Percentiles rank a stretch among this genome's conserved stretches.
phyloP scores from a whole-genome alignment of 495 filamentous ascomycete species.

The Pseudoneurospora amorphoporcata region DNA sequence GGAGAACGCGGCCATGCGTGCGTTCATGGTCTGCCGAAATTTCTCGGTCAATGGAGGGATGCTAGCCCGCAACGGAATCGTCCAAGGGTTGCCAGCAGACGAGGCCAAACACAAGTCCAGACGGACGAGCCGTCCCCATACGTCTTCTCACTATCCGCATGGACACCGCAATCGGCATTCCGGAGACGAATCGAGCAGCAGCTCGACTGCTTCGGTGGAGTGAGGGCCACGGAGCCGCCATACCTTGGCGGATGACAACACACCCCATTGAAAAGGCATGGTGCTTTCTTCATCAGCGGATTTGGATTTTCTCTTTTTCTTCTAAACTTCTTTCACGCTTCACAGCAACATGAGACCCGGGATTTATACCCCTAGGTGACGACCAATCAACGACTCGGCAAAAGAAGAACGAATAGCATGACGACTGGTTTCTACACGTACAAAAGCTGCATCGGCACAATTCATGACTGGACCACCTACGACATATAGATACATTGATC shows the following conservation, averaged over 20 bases:
- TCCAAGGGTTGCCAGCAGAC: constrained; percentile 74
- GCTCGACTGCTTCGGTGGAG: constrained; percentile 46
- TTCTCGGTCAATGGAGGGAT: constrained; percentile 98
- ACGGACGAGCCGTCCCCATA: constrained; percentile 34
- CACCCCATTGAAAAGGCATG: constrained; percentile 1
- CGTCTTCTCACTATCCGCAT: constrained; percentile 31
- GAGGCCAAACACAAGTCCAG: constrained; percentile 37
- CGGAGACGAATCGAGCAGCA: constrained; percentile 45
- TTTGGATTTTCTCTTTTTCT: constrained; percentile 15
- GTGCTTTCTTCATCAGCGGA: neutral
- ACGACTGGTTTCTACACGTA: neutral
- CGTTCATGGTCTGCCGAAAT: constrained; percentile 96
- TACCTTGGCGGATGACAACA: neutral
- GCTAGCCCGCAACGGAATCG: constrained; percentile 67
- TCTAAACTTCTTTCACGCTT: constrained; percentile 42
- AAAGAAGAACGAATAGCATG: neutral
- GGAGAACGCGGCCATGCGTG: constrained; percentile 92
- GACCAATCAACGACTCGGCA: constrained; percentile 3
- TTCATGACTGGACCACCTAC: neutral
- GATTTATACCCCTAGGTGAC: constrained; percentile 19
- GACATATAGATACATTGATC: constrained; percentile 1
- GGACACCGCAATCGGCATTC: constrained; percentile 27
- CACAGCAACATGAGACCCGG: constrained; percentile 26
- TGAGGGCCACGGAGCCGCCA: constrained; percentile 12
- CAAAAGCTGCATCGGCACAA: neutral